These are phyloP conservation scores for Volvariella volvacea DNA, from an alignment of 1,284 basidiomycete species.

Conservation along the genomic window DNA sequence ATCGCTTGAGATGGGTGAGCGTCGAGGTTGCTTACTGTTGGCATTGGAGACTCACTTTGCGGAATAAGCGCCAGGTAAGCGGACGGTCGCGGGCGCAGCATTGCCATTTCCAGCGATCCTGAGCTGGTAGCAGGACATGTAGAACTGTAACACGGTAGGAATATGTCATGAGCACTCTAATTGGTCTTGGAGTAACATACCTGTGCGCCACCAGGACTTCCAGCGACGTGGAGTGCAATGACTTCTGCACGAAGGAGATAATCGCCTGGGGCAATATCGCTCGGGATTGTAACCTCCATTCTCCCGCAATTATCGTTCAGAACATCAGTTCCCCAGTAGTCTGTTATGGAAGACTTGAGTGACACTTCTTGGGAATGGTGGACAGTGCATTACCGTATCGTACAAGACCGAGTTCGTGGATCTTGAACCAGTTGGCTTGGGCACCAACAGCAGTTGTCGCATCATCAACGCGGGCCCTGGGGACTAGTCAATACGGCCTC, in stretches of 20 bases:
- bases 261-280: conserved; percentile 37
- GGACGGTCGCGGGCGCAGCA: background rate
- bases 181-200: too few relatives aligned
- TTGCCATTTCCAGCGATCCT: background rate
- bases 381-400: background rate
- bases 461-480: conserved; percentile 41
- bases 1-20: background rate
- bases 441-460: conserved; percentile 38
- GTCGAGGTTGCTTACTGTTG: too few relatives aligned
- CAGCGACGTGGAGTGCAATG: conserved; percentile 44
- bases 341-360: background rate
- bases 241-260: conserved; percentile 52
- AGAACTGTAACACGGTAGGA: too few relatives aligned
- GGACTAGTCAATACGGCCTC: conserved; percentile 18
- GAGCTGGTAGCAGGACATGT: conserved; percentile 1
- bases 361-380: background rate
- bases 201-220: conserved; percentile 31
- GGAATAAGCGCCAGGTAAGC: background rate
- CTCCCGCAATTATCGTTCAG: background rate
- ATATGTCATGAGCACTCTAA: too few relatives aligned
- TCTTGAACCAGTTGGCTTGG: conserved; percentile 44
- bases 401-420: conserved; percentile 39
- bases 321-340: background rate
- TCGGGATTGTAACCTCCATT: conserved; percentile 23
- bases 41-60: background rate